Evolutionary conservation across 345 rosid species (phyloP).

Genomic region (thale cress (Arabidopsis thaliana)): TAIR10.1 NC_003075.7:2167001-2167500

Average conservation of each 20-base stretch:
- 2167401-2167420: not conserved
- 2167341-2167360: not conserved
- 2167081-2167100: not conserved
- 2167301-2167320: not conserved
- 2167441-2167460: not conserved
- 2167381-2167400: conserved; percentile 3
- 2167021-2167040: conserved; percentile 34
- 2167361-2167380: not conserved
- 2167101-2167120: not conserved
- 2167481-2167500: not conserved
- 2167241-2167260: not conserved
- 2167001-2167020: conserved; percentile 29
- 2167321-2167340: not conserved
- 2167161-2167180: conserved; percentile 1
- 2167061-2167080: conserved; percentile 8
- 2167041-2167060: conserved; percentile 34
- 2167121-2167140: conserved; percentile 15
- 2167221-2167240: not conserved
- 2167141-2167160: not conserved
- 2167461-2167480: not conserved
- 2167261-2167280: not conserved
- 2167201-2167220: conserved; percentile 20
- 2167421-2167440: not conserved
- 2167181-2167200: not conserved
- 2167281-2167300: not conserved